Conservation (phyloP, 179 eudicot genomes). For the Corrigiola litoralis region DNA sequence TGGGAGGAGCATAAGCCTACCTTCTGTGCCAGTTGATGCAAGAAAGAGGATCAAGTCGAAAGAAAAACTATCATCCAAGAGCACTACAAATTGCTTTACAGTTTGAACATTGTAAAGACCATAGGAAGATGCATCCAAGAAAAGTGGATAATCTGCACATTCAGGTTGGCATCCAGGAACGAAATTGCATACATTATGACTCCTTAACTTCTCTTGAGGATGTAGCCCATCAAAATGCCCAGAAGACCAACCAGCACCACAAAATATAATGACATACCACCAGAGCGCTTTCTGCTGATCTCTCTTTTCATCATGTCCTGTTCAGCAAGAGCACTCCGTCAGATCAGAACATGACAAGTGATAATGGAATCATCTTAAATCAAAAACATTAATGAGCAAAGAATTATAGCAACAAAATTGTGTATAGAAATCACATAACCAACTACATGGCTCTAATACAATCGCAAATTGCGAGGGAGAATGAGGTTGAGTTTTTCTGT, state of each 20-base stretch:
- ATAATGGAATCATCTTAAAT: background rate
- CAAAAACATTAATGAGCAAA: too few species aligned
- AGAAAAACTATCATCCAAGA: conserved; percentile 1
- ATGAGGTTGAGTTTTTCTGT: too few species aligned
- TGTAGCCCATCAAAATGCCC: conserved; percentile 64
- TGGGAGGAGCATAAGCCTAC: background rate
- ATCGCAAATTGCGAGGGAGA: too few species aligned
- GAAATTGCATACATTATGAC: background rate
- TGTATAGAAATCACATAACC: too few species aligned
- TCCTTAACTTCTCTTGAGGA: conserved; percentile 30
- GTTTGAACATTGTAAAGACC: conserved; percentile 14
- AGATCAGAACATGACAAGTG: background rate
- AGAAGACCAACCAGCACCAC: conserved; percentile 57
- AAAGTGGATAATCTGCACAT: background rate
- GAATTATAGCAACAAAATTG: background rate
- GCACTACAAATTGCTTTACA: conserved; percentile 25
- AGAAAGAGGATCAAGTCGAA: background rate
- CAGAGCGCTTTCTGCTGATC: conserved; percentile 38
- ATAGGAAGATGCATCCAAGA: conserved; percentile 3
- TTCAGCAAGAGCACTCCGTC: conserved; percentile 5
- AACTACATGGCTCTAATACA: too few species aligned
- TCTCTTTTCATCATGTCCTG: conserved; percentile 69
- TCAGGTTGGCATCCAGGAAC: conserved; percentile 2
- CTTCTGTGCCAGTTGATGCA: background rate
- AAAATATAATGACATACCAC: conserved; percentile 50